Percentiles rank a stretch among this genome's conserved stretches.
Conservation (phyloP, 768 basidiomycete genomes). For the Pulveroboletus sp. region DNA sequence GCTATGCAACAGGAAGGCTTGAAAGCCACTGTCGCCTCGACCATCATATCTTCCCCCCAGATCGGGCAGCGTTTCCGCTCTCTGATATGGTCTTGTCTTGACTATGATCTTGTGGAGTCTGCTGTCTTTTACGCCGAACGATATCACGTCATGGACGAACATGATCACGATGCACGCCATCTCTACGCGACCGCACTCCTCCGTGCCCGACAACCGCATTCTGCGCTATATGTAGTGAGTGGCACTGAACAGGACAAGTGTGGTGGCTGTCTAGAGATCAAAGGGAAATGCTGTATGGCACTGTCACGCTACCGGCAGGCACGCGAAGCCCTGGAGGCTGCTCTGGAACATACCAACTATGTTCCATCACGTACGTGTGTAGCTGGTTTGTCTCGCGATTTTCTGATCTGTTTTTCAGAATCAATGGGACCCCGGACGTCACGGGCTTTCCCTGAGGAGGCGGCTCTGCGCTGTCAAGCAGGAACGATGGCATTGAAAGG, state of each 20-base stretch:
- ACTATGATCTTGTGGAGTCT: conserved; percentile 72
- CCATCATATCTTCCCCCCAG: conserved; percentile 48
- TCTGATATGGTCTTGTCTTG: conserved; percentile 82
- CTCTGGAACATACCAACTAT: conserved; percentile 51
- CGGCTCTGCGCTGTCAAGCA: conserved; percentile 71
- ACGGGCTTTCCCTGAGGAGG: conserved; percentile 66
- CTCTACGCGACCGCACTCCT: conserved; percentile 80
- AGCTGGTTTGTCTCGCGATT: conserved; percentile 1
- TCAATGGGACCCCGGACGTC: conserved; percentile 55
- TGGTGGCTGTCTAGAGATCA: conserved; percentile 75
- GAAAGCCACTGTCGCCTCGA: conserved; percentile 30
- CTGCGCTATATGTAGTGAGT: conserved; percentile 71
- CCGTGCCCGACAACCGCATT: conserved; percentile 66
- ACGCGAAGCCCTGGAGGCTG: conserved; percentile 64
- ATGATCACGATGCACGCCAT: conserved; percentile 79
- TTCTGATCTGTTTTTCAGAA: conserved; percentile 36
- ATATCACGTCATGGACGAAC: conserved; percentile 67
- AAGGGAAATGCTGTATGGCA: conserved; percentile 68
- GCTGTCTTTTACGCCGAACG: conserved; percentile 90
- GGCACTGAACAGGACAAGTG: conserved; percentile 59
- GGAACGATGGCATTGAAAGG: conserved; percentile 77
- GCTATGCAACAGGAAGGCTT: conserved; percentile 56
- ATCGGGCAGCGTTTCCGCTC: conserved; percentile 68
- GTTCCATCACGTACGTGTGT: conserved; percentile 54
- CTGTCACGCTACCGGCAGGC: conserved; percentile 79